These are phyloP conservation scores for Ophiostoma montium DNA, from an alignment of 2,329 filamentous ascomycete genomes.

Conservation along the genomic window DNA sequence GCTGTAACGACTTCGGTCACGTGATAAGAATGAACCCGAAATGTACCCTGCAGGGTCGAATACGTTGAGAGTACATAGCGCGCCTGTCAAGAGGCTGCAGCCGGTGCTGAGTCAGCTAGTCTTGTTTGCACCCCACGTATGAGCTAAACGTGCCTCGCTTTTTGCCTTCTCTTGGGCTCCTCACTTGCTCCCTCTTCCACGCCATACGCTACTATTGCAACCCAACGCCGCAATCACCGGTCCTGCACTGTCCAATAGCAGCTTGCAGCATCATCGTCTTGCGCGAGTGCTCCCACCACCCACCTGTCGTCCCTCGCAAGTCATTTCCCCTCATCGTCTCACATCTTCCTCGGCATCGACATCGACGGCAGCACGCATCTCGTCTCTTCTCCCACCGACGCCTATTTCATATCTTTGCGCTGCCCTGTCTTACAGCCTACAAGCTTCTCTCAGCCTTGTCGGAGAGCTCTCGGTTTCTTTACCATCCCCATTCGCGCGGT, in stretches of 20 bases:
- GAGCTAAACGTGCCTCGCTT: slow-evolving; percentile 1
- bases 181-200: background rate
- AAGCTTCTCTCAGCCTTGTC: too few species aligned
- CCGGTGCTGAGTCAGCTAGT: too few species aligned
- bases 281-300: background rate
- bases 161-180: background rate
- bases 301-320: background rate
- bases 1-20: too few species aligned
- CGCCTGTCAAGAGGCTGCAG: too few species aligned
- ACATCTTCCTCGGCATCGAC: background rate
- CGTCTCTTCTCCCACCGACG: background rate
- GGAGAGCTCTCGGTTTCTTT: too few species aligned
- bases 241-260: slow-evolving; percentile 3
- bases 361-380: background rate
- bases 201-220: background rate
- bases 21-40: too few species aligned
- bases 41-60: too few species aligned
- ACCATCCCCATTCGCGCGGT: background rate
- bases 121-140: slow-evolving; percentile 11
- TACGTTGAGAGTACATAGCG: too few species aligned
- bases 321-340: background rate
- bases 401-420: too few species aligned
- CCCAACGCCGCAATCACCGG: slow-evolving; percentile 1
- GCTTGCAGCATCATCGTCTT: slow-evolving; percentile 1
- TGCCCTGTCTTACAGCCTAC: too few species aligned